Evolutionary conservation across 495 filamentous ascomycete genomes (phyloP).

Genomic region (Xylaria sp.): DNA sequence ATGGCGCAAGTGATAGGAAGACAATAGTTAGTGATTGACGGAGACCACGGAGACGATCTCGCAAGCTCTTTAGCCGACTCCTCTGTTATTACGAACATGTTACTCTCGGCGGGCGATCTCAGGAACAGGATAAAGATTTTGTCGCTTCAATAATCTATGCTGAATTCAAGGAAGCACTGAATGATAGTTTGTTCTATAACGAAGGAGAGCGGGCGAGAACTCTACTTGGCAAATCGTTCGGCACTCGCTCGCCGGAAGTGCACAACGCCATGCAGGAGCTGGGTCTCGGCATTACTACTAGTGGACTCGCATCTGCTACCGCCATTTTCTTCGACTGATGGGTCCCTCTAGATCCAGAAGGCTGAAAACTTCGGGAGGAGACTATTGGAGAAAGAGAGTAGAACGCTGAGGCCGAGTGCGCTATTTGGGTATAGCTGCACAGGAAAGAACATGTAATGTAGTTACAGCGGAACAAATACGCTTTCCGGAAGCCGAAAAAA

Average conservation of each 20-base stretch:
- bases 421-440: background rate
- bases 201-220: background rate
- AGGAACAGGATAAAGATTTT: background rate
- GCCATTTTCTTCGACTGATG: background rate
- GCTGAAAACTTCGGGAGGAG: background rate
- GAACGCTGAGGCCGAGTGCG: background rate
- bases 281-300: background rate
- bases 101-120: background rate
- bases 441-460: background rate
- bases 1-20: background rate
- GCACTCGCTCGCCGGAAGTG: background rate
- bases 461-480: background rate
- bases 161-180: background rate
- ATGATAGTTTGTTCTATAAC: background rate
- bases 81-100: background rate
- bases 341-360: background rate
- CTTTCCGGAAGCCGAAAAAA: background rate
- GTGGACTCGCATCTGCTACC: background rate
- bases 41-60: background rate
- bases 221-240: background rate
- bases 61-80: background rate
- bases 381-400: background rate
- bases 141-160: background rate
- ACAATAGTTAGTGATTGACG: background rate
- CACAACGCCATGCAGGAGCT: background rate